phyloP scores from a whole-genome alignment of 345 rosid genomes.

The Lumnitzera littorea region DNA sequence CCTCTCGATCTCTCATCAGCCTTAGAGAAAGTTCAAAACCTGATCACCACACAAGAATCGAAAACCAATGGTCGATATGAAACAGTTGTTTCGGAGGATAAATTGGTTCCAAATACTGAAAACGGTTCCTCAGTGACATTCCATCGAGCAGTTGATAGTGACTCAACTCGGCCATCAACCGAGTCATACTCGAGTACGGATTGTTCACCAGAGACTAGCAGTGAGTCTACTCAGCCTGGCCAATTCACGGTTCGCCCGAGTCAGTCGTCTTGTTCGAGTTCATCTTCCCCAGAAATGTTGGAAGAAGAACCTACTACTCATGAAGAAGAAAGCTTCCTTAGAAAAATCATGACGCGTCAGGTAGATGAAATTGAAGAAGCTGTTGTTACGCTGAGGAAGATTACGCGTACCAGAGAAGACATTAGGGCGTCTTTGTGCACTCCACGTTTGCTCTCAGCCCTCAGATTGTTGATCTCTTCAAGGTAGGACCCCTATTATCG shows the following conservation, averaged over 20 bases:
- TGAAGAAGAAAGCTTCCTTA: conserved; percentile 45
- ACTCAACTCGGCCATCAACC: conserved; percentile 27
- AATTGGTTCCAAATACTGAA: conserved; percentile 23
- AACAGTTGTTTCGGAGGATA: conserved; percentile 15
- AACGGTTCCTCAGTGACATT: conserved; percentile 29
- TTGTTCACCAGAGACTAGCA: conserved; percentile 24
- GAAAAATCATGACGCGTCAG: conserved; percentile 42
- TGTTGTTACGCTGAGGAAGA: conserved; percentile 36
- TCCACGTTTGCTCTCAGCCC: conserved; percentile 34
- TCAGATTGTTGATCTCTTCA: conserved; percentile 42
- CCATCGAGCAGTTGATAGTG: conserved; percentile 37
- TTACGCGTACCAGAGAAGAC: conserved; percentile 47
- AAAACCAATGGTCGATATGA: background rate
- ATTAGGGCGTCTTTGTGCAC: conserved; percentile 46
- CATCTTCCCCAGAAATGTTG: conserved; percentile 36
- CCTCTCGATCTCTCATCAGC: conserved; percentile 46
- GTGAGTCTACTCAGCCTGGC: conserved; percentile 26
- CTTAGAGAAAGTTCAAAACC: conserved; percentile 32
- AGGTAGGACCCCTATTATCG: conserved; percentile 18
- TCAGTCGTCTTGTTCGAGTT: conserved; percentile 59
- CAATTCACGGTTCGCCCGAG: conserved; percentile 48
- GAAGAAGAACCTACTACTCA: conserved; percentile 23
- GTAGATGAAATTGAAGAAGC: conserved; percentile 58
- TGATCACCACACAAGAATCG: conserved; percentile 17
- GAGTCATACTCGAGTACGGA: conserved; percentile 45